Conservation (phyloP, 371 early-diverging fungal species). For the Blastocladiella emersonii region DNA sequence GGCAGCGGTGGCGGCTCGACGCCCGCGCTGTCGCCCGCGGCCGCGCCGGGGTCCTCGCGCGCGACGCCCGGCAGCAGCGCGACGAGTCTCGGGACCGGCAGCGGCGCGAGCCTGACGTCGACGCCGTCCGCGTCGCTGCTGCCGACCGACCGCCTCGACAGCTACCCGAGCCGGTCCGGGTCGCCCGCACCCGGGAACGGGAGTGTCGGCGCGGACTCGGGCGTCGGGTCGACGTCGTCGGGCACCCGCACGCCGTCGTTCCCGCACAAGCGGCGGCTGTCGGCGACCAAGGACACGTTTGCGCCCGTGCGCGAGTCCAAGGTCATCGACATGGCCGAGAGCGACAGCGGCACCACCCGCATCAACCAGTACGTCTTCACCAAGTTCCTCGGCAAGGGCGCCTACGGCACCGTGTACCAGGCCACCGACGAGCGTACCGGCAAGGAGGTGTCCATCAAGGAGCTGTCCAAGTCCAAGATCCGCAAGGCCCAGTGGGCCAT, state of each 20-base stretch:
- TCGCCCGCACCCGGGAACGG: too few species aligned
- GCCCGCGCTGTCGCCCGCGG: too few species aligned
- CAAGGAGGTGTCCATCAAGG: background rate
- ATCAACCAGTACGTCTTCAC: constrained; percentile 69
- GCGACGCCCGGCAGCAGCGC: too few species aligned
- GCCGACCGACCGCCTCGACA: too few species aligned
- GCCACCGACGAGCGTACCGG: background rate
- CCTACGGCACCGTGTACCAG: constrained; percentile 71
- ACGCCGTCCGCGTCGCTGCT: too few species aligned
- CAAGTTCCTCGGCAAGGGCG: constrained; percentile 68
- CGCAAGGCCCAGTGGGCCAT: background rate
- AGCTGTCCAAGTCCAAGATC: background rate
- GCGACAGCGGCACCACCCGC: background rate
- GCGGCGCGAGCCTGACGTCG: too few species aligned
- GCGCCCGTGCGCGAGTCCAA: background rate
- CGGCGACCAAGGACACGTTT: background rate
- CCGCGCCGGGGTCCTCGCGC: too few species aligned
- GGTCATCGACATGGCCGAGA: background rate
- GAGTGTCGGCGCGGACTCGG: too few species aligned
- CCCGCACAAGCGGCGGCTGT: background rate
- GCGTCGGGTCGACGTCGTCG: too few species aligned
- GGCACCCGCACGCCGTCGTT: background rate
- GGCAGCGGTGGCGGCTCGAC: too few species aligned
- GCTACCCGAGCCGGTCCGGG: too few species aligned
- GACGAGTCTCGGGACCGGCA: too few species aligned